Base-by-base conservation (phyloP, 345 rosid species). In the Hypericum androsaemum region DNA sequence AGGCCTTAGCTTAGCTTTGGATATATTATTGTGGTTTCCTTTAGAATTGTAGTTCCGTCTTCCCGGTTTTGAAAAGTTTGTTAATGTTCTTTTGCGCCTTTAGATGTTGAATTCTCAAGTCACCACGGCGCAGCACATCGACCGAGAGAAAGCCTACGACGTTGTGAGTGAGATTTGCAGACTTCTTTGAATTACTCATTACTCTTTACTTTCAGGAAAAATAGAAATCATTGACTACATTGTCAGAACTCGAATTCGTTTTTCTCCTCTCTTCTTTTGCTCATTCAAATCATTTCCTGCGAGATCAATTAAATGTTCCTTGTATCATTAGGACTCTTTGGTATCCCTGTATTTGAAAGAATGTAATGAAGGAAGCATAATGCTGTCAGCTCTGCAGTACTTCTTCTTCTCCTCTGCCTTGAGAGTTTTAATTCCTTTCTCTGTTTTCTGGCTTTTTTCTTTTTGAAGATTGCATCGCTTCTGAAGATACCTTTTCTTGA, bases 401-500 rank as follows among this genome's bases (percentile, higher is more conserved):
- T 16, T 49, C 43, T 39, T 28, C 38, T 57, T 57, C 50, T 8
- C 16, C 3, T 50, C 1, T 12, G n/a, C 3, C 8, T 58, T 10
- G 13, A 22, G 16, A 45, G 37, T 28, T 32, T 57, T 38, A 3
- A 4, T 45, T 1, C 41, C n/a, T 10, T 43, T 36, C 41, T 3
- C 10, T 56, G 53, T 52, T 64, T 6, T 45, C 37, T 45, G 5
- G 50, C 17, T 44, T 2, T 45, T 17, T 3, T 38, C 16, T 51
- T 43, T 37, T 55, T 54, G 46, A 70, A 92, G 98, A 67, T 74
- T 46, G 98, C 96, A 1, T 82, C 95, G 0, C 66, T 83, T 68
- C 61, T 92, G 83, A 87, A 85, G 77, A 92, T 88, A 47, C 98
- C 94, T 0, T 83, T 74, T 59, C 72, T 88, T 3, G 94, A 84